Base-by-base conservation (phyloP, 345 rosid species). In the Dovyalis caffra region DNA sequence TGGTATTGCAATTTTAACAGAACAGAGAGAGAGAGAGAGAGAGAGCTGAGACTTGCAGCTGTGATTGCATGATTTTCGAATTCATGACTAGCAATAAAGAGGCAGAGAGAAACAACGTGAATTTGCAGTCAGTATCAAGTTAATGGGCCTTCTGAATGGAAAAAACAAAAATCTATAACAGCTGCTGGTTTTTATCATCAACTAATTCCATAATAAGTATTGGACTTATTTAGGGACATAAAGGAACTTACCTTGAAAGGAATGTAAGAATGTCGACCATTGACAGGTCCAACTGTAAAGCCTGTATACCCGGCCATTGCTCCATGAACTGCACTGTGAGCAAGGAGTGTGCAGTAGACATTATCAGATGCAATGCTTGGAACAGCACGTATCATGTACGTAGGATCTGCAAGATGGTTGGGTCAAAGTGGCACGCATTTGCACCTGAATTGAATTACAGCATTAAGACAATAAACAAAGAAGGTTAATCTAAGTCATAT, bases 261-360 rank as follows among this genome's bases (percentile, higher is more conserved):
- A 83, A 92, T 87, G 88, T 86, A 92, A 69, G 96, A 76, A 34
- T 92, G 97, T 75, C 91, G 82, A n/a, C 91, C 87, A 74, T 92
- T 92, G 69, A 91, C 95, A 73, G 79, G 91, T 73, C 98, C 97
- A 71, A 82, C 86, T 37, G 91, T 85, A 79, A 90, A 93, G 81
- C 98, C 98, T 1, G 98, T 87, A 71, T 85, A 91, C 34, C 98
- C 98, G 1, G 98, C 95, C 98, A 93, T 90, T 69, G 95, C 95
- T 81, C 98, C 95, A 67, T 93, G 97, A 76, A 93, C 88, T 34
- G 95, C 87, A 76, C 95, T 87, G 26, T 91, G 97, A n/a, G 97
- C 93, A 62, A 93, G 95, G 57, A 93, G 91, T 9, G 97, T 91
- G 86, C 93, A 87, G 83, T 90, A 91, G 79, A 93, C 98, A 78